Conservation (phyloP, 306 rosid species). For the Glycine tomentella region DNA sequence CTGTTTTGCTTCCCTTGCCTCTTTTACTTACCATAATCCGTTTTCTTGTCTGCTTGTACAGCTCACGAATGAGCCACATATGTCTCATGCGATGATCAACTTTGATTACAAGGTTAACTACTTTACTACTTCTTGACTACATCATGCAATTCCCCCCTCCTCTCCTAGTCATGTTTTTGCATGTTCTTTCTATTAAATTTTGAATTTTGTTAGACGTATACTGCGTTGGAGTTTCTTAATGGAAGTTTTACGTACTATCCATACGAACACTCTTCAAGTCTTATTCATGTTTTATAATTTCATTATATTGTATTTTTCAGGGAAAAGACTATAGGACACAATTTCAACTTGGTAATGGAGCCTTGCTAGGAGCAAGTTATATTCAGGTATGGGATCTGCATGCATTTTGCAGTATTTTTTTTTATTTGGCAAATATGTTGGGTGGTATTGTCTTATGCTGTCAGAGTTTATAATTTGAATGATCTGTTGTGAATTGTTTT, state of each 20-base stretch:
- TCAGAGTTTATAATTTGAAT: neutral
- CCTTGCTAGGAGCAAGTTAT: slow-evolving; percentile 93
- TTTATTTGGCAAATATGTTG: neutral
- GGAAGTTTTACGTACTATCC: neutral
- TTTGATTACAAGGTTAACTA: slow-evolving; percentile 90
- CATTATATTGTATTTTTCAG: slow-evolving; percentile 54
- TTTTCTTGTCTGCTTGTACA: slow-evolving; percentile 48
- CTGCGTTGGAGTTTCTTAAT: slow-evolving; percentile 2
- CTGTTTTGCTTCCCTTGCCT: neutral
- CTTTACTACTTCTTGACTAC: neutral
- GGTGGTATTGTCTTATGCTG: neutral
- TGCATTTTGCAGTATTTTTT: slow-evolving; percentile 13
- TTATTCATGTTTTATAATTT: slow-evolving; percentile 11
- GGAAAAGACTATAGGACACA: slow-evolving; percentile 87
- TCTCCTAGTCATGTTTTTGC: slow-evolving; percentile 7
- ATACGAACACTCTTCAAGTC: neutral
- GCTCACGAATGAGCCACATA: slow-evolving; percentile 94
- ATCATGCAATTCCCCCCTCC: neutral
- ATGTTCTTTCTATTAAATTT: slow-evolving; percentile 1
- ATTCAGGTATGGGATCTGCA: slow-evolving; percentile 71
- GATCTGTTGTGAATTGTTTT: neutral
- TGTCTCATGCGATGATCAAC: slow-evolving; percentile 95
- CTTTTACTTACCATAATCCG: neutral
- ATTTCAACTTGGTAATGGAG: slow-evolving; percentile 95
- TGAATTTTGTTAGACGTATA: neutral